phyloP scores from a whole-genome alignment of 257 asterid species.

The Linaria vulgaris region DNA sequence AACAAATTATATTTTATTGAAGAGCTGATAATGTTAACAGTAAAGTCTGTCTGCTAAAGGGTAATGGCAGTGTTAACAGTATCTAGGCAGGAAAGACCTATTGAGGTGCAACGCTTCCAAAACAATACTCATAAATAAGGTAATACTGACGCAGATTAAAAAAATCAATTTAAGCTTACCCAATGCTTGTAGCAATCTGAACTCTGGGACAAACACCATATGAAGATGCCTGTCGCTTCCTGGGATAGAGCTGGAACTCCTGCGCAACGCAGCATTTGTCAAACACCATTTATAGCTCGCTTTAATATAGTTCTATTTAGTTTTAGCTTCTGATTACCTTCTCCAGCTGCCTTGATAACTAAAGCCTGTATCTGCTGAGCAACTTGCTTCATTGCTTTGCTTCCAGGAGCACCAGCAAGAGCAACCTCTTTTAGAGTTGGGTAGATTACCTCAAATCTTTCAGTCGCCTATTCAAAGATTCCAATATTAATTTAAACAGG shows the following conservation, averaged over 20 bases:
- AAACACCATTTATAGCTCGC: slow-evolving; percentile 17
- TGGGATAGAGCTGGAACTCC: slow-evolving; percentile 67
- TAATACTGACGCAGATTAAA: slow-evolving; percentile 4
- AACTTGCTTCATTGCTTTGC: slow-evolving; percentile 85
- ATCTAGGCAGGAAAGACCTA: too few relatives aligned
- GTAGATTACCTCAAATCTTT: slow-evolving; percentile 76
- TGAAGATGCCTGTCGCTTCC: slow-evolving; percentile 67
- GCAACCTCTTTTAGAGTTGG: slow-evolving; percentile 78
- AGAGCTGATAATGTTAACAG: too few relatives aligned
- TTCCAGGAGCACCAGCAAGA: slow-evolving; percentile 84
- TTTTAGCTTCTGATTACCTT: slow-evolving; percentile 42
- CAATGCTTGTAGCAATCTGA: slow-evolving; percentile 80
- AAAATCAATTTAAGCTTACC: slow-evolving; percentile 44
- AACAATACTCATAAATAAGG: too few relatives aligned
- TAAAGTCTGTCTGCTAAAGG: too few relatives aligned
- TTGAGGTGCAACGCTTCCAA: too few relatives aligned
- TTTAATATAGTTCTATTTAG: neutral
- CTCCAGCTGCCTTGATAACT: slow-evolving; percentile 59
- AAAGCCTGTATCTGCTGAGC: slow-evolving; percentile 57
- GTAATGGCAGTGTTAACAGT: too few relatives aligned
- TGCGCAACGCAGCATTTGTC: slow-evolving; percentile 30
- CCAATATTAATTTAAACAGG: slow-evolving; percentile 8
- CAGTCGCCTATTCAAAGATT: slow-evolving; percentile 52
- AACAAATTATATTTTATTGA: too few relatives aligned
- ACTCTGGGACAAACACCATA: slow-evolving; percentile 77